These are phyloP conservation scores for Piper longum DNA, from an alignment of 164 flowering plant species.

Conservation along the genomic window DNA sequence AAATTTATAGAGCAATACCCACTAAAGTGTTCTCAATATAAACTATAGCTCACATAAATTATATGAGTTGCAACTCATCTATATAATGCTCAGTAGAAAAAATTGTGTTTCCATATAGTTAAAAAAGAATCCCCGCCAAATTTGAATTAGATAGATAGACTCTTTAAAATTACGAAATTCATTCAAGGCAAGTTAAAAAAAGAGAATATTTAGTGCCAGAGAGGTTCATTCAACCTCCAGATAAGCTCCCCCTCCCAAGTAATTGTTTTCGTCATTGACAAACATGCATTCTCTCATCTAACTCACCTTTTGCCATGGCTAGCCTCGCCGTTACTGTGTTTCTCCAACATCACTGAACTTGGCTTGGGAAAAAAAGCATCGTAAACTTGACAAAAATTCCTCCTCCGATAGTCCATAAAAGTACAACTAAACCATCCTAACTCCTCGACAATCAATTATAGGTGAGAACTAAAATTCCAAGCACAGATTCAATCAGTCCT, in stretches of 20 bases:
- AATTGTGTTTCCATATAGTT: not conserved
- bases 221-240: slow-evolving; percentile 53
- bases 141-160: not conserved
- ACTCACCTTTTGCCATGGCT: slow-evolving; percentile 46
- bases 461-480: not conserved
- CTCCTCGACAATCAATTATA: not conserved
- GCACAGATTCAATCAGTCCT: not conserved
- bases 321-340: slow-evolving; percentile 63
- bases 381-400: slow-evolving; percentile 27
- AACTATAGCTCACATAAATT: slow-evolving; percentile 25
- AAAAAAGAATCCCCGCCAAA: not conserved
- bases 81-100: slow-evolving; percentile 41
- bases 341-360: slow-evolving; percentile 49
- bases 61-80: slow-evolving; percentile 62
- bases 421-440: slow-evolving; percentile 67
- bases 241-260: slow-evolving; percentile 71
- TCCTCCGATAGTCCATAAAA: slow-evolving; percentile 73
- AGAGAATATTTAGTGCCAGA: slow-evolving; percentile 29
- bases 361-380: slow-evolving; percentile 1
- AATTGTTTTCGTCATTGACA: slow-evolving; percentile 71
- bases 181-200: too few species aligned
- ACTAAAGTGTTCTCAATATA: too few species aligned
- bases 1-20: too few species aligned
- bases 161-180: not conserved
- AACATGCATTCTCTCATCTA: slow-evolving; percentile 74